Percentiles rank a stretch among this genome's conserved stretches.
Conservation (phyloP, 2,329 filamentous ascomycete genomes). For the Aureobasidium sp. region DNA sequence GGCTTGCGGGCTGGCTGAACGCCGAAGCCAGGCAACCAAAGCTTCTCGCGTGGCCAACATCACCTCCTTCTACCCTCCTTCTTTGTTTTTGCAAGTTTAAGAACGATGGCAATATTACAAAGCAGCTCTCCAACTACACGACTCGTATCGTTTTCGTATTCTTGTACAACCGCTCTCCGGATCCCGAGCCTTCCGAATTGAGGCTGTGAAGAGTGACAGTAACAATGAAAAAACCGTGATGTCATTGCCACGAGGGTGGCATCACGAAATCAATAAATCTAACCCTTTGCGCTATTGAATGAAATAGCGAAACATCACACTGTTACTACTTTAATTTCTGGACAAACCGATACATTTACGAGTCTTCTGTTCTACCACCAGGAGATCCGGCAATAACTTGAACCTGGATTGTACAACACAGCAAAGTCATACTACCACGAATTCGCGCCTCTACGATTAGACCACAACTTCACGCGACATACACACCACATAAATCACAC, state of each 20-base stretch:
- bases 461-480: too few species aligned
- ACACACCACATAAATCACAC: not conserved
- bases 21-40: not conserved
- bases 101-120: not conserved
- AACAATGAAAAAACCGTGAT: conserved; percentile 4
- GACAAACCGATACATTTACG: too few species aligned
- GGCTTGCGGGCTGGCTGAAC: not conserved
- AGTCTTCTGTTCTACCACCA: too few species aligned
- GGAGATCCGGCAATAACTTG: too few species aligned
- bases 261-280: conserved; percentile 10
- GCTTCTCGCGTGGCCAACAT: not conserved
- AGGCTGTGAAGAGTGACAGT: conserved; percentile 5
- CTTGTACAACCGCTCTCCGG: not conserved
- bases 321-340: too few species aligned
- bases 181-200: conserved; percentile 5
- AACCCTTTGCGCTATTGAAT: not conserved
- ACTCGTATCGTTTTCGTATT: too few species aligned
- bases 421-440: too few species aligned
- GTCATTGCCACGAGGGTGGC: conserved; percentile 18
- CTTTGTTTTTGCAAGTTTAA: not conserved
- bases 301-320: too few species aligned
- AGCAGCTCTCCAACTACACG: not conserved
- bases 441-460: too few species aligned
- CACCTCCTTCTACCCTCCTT: not conserved
- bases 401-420: not conserved